Evolutionary conservation across 1,284 basidiomycete species (phyloP), one percentile per base, ranked within the genome.

Genomic region (Fomitopsis betulina): DNA sequence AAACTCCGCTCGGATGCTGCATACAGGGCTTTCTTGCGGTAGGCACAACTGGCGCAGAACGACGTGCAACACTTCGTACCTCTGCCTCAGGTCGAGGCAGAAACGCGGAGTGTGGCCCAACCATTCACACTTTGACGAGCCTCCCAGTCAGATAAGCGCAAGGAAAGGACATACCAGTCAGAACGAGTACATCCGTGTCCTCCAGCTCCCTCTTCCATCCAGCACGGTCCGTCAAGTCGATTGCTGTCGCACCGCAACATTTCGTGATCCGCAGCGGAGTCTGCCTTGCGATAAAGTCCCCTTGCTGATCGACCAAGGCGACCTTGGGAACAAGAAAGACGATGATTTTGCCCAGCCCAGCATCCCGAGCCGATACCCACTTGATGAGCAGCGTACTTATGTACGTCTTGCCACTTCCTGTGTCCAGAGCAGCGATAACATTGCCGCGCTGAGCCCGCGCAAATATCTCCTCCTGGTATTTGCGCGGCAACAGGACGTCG

Each of bases 251-350:
- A 1, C 92, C 91, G 64, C 84, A 82, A 40, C 90, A 82, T 62
- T 84, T 84, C 42, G 79, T 73, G 27, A 93, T 85, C 21, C 82
- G 79, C 32, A 93, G 70, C 0, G 83, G 76, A 0, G 87, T 87
- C 61, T 89, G 79, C 55, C 77, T 73, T n/a, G 76, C 68, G 61
- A 94, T 82, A 61, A 87, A 91, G 38, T 80, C 74, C 15, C 81
- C 83, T 68, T 94, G 92, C 67, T 94, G 92, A 62, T 89, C 82
- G 15, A 93, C 93, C 15, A 94, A 79, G 1, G 90, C 79, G 2
- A 93, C 90, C 64, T 88, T 89, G 0, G 93, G 91, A 1, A 91
- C 91, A 32, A 94, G 76, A 63, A 91, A 89, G n/a, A 88, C 76
- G 64, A 85, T 78, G 56, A 79, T 76, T 69, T 85, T 86, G 55